Base-by-base conservation (phyloP, 2,329 filamentous ascomycete genomes). In the Botrytis medusae region DNA sequence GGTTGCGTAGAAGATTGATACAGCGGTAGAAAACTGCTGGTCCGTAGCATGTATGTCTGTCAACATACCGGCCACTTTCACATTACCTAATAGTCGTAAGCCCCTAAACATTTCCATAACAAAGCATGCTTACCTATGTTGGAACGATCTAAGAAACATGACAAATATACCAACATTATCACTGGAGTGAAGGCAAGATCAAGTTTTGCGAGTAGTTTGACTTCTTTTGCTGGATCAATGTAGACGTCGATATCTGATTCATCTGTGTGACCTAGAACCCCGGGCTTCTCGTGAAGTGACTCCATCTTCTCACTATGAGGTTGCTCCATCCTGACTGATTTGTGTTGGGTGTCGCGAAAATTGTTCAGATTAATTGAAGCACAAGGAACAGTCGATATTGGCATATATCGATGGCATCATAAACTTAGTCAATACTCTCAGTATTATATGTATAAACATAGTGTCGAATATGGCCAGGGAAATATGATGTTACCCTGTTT, bases 141-240 rank as follows among this genome's bases (percentile, higher is more conserved):
- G 32, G 83, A 82, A 71, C 88, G 83, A 79, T 90, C 88, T 59
- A 89, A 81, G 76, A 87, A 88, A 74, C 85, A 87, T 6, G 84
- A 83, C 32, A 90, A 77, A 74, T 88, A 90, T 7, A 88, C 83
- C 64, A 87, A 79, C 84, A 87, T 88, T 73, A 89, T 86, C 72
- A 88, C 84, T 0, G 86, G 86, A 7, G 84, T 83, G 69, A 87
- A 84, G 5, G 82, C 82, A 5, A 84, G 62, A 72, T 87, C 86
- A 18, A 87, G 79, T 74, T 87, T 87, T 32, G 81, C 78, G 8
- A 87, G 82, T 2, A 87, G 79, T 71, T 82, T 84, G 68, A 78
- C 80, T 77, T 87, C 86, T 71, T 84, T 84, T 32, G 77, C 81
- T 1, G 82, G 81, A 74, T 87, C 85, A 29, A 87, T 73, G 37